Evolutionary conservation across 805 yeast genomes (phyloP).

Genomic region (Saccharomycopsis synnaedendra): DNA sequence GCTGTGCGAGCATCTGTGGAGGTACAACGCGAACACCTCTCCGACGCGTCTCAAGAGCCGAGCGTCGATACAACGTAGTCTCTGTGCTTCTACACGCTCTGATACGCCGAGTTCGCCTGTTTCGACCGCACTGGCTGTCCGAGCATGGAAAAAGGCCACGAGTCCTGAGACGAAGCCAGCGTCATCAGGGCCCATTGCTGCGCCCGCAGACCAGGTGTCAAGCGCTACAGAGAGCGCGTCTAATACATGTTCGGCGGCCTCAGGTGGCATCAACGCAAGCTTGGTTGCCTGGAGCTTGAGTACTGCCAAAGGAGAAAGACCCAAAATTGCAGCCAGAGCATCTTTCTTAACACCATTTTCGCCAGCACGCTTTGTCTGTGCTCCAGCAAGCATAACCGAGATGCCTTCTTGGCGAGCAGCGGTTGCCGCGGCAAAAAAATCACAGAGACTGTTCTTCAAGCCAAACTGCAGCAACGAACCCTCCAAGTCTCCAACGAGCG

Average conservation of each 20-base stretch:
- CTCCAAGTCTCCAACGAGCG: conserved; percentile 49
- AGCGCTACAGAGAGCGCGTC: conserved; percentile 67
- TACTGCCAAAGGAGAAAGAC: conserved; percentile 18
- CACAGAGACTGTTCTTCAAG: conserved; percentile 45
- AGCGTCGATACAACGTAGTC: no score
- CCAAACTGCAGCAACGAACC: conserved; percentile 40
- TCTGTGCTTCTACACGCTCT: no score
- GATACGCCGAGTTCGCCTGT: no score
- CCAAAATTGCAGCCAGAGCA: no score
- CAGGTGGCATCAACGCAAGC: conserved; percentile 44
- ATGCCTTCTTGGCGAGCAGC: conserved; percentile 69
- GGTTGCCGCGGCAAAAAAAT: conserved; percentile 57
- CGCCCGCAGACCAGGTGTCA: conserved; percentile 65
- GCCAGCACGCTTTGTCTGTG: no score
- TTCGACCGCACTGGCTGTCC: no score
- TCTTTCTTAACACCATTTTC: no score
- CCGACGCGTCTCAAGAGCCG: conserved; percentile 31
- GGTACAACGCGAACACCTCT: conserved; percentile 62
- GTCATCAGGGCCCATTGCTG: conserved; percentile 40
- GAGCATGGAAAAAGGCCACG: no score
- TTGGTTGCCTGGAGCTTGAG: conserved; percentile 44
- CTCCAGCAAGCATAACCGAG: conserved; percentile 39
- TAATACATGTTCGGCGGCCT: conserved; percentile 53
- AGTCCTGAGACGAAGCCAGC: conserved; percentile 18
- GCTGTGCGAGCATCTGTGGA: conserved; percentile 45